Percentiles rank a stretch among this genome's conserved stretches.
Evolutionary conservation across 192 early-diverging fungal genomes (phyloP).

Genomic region (Rhizophagus prolifer): DNA sequence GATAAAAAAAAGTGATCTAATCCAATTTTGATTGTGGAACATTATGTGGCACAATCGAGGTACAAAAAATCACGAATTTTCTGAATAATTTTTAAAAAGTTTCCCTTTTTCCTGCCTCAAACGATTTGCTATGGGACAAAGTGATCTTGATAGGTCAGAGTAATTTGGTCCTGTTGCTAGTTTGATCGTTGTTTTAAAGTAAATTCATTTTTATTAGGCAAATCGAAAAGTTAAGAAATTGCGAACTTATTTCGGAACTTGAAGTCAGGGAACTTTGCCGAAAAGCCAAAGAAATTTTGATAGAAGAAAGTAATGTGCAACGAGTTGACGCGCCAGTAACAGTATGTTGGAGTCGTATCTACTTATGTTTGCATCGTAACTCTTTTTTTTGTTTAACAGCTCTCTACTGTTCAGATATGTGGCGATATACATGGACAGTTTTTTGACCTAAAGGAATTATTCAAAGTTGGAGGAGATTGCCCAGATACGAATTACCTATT

Average conservation of each 20-base stretch:
- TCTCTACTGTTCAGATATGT: constrained; percentile 80
- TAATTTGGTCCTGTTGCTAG: neutral
- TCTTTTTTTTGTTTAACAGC: neutral
- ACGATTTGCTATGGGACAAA: constrained; percentile 14
- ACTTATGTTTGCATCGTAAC: neutral
- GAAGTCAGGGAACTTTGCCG: constrained; percentile 95
- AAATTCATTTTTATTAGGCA: constrained; percentile 43
- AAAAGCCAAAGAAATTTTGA: constrained; percentile 81
- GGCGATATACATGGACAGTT: constrained; percentile 98
- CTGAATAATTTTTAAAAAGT: too few species aligned
- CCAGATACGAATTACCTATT: constrained; percentile 89
- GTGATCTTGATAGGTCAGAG: constrained; percentile 19
- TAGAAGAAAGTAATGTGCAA: constrained; percentile 79
- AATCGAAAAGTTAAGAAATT: constrained; percentile 86
- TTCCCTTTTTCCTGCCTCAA: neutral
- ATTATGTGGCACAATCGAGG: too few species aligned
- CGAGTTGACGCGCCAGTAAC: constrained; percentile 93
- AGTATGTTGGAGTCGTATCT: constrained; percentile 43
- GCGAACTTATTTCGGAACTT: constrained; percentile 89
- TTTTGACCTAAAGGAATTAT: constrained; percentile 96
- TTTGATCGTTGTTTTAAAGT: neutral
- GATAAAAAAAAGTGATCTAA: too few species aligned
- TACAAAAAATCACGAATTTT: too few species aligned
- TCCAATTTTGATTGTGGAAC: too few species aligned
- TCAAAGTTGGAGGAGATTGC: constrained; percentile 95